phyloP scores from a whole-genome alignment of 2,329 filamentous ascomycete species.

The Helotiales sp. region DNA sequence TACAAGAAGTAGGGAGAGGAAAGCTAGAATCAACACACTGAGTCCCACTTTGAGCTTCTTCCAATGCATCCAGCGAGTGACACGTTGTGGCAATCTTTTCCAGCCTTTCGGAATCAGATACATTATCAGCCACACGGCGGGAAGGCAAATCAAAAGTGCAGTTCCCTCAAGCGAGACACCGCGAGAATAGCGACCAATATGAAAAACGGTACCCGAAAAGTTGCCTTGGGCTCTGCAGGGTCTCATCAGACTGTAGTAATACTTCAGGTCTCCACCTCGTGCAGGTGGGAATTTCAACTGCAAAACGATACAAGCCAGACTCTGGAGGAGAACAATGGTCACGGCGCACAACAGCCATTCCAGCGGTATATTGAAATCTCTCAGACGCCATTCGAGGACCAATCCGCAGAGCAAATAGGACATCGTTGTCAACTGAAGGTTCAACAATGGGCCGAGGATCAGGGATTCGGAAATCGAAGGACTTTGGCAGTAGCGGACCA shows the following conservation, averaged over 20 bases:
- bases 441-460: not conserved
- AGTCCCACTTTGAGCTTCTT: not conserved
- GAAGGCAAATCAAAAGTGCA: not conserved
- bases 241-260: not conserved
- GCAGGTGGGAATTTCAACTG: not conserved
- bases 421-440: not conserved
- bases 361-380: not conserved
- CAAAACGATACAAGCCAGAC: not conserved
- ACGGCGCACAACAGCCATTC: not conserved
- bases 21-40: not conserved
- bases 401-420: not conserved
- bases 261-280: not conserved
- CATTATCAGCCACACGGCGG: not conserved
- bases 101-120: not conserved
- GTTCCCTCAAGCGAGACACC: too few species aligned
- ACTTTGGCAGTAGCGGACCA: not conserved
- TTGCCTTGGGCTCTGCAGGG: not conserved
- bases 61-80: not conserved
- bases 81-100: not conserved
- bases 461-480: not conserved
- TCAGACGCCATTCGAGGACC: not conserved
- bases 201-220: too few species aligned
- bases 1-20: not conserved
- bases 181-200: too few species aligned
- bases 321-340: not conserved